Evolutionary conservation across 2,329 filamentous ascomycete species (phyloP), one percentile per base, ranked within the genome.

Genomic region (Colletotrichum sp.): DNA sequence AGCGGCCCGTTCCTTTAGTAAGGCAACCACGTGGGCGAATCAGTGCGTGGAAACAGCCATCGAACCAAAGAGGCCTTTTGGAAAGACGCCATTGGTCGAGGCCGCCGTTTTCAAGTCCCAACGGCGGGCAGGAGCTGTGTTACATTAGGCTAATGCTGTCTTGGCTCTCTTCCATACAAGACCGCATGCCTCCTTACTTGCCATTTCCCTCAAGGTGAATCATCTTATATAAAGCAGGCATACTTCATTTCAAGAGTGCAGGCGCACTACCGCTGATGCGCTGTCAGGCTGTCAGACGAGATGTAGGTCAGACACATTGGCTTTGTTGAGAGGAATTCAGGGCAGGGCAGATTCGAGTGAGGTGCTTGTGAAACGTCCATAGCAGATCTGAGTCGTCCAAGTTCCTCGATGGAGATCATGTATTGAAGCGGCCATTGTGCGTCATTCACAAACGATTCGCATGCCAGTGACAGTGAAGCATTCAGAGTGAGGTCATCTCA

Each of bases 1-100:
- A 74, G 74, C 74, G 71, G 71, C 71, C 74, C 70, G 74, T 76
- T 74, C 74, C 74, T 52, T 60, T 73, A 65, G 43, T 66, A 64
- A 63, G 48, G 36, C 34, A 74, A 66, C 65, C 71, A 74, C 28
- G 58, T 69, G 71, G 65, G 65, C 70, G 63, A 75, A 75, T 72
- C 69, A 64, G 73, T 65, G 63, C 26, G n/a, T 60, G 21, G 34
- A 73, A 57, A 10, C 70, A 68, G 64, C 73, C 64, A 24, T 55
- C 34, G 32, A 30, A 64, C 60, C 57, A 65, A 58, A 68, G 5
- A 55, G 73, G 28, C 34, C 58, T 70, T 73, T 48, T 16, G 38
- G 18, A 26, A 48, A 26, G 16, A 65, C 57, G 58, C 58, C 70
- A 73, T 75, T 75, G 74, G 73, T 52, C 43, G 60, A 52, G 9